Evolutionary conservation across 1,284 basidiomycete genomes (phyloP), one percentile per base, ranked within the genome.

Genomic region (Tylopilus orsonianus): DNA sequence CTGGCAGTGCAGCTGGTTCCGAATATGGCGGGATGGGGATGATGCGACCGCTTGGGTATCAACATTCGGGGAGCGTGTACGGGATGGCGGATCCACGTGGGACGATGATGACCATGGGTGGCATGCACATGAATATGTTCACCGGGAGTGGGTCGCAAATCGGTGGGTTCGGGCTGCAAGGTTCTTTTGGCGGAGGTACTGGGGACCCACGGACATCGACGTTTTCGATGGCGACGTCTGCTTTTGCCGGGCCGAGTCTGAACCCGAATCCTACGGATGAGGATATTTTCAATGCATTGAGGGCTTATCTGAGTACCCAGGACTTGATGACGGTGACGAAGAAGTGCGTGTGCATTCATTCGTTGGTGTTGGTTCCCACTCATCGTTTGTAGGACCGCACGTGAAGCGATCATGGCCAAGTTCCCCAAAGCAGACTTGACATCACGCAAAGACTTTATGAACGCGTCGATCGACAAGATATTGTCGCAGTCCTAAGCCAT

Each of bases 291-390:
- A 80, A 72, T 43, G 86, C 89, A 8, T 69, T 97, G 51, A 78
- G 87, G 55, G 82, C 79, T 54, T 95, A 93, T 65, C 69, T 97
- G 60, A 87, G 89, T 56, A 90, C 87, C 13, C 92, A 96, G 69
- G 93, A 97, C 70, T 67, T 97, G 60, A 95, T 96, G 92, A 87
- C 84, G 50, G 90, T 96, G 41, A 92, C 90, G 61, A 93, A 93
- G 77, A 90, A 90, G 91, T 94, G 62, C 70, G 89, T 77, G 2
- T 40, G 2, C 39, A 22, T 29, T 18, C 50, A 23, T 41, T 24
- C 19, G 43, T 48, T 48, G 33, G 16, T n/a, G n/a, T 32, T 20
- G 20, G 41, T 8, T 48, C 39, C 58, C 34, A 46, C 44, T 48
- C 27, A 30, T 39, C 41, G 47, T 45, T 50, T 56, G 46, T 49